Evolutionary conservation across 768 basidiomycete genomes (phyloP), one percentile per base, ranked within the genome.

Genomic region (Hericium erinaceus): DNA sequence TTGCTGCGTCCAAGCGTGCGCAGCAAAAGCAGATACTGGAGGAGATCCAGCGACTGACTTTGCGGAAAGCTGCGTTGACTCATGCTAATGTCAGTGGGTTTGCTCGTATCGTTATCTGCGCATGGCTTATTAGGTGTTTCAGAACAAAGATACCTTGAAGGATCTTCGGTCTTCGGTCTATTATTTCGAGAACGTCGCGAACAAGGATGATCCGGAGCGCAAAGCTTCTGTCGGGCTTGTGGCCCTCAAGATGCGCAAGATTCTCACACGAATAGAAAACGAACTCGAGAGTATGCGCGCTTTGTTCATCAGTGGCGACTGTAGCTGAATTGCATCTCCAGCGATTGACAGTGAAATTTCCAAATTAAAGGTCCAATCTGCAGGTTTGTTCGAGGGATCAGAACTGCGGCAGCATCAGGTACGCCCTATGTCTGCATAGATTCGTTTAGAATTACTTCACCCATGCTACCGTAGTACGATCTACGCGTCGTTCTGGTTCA

Each of bases 401-500:
- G 88, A 88, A 60, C 67, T 92, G 39, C 82, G 85, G 63, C 70
- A 79, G 52, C 75, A 79, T 64, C 78, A 77, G 61, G 89, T 82
- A 58, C 38, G 78, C 72, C 40, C 26, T 16, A 18, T 50, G 9
- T 39, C 22, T 49, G 7, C 3, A 1, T 37, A 10, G 6, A 22
- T 12, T 52, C 16, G 4, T 26, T 20, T 48, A 15, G 33, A 11
- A 20, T 26, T 13, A 28, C 46, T 50, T 18, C 49, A 41, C 18
- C 12, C 39, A 24, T 33, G 33, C 24, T 15, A 48, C 6, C 33
- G n/a, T 11, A 92, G 89, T 93, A 92, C 64, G 88, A 91, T 61
- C 79, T 93, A 22, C 85, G 88, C 2, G 84, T 80, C 8, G 89
- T 91, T 4, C 75, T 92, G 40, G 74, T 89, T 49, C 87, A 91